These are phyloP conservation scores for Fusarium begoniae DNA, from an alignment of 2,329 filamentous ascomycete species.

Conservation along the genomic window DNA sequence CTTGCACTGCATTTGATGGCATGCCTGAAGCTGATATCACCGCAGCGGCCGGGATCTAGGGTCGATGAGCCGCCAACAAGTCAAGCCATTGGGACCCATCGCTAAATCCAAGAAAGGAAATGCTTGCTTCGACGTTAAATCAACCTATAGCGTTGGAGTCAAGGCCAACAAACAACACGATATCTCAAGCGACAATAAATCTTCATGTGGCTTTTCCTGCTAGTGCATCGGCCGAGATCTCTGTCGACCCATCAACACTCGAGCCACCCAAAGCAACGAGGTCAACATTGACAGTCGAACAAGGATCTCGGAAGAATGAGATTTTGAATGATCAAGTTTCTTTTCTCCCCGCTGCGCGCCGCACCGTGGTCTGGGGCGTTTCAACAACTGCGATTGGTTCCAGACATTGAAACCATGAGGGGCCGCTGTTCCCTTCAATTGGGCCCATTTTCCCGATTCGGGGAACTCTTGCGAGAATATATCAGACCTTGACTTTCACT, in stretches of 20 bases:
- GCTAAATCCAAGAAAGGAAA: constrained; percentile 2
- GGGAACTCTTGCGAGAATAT: constrained; percentile 47
- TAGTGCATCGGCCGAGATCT: not conserved
- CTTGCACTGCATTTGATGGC: not conserved
- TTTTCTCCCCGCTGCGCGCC: constrained; percentile 19
- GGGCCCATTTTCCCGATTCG: constrained; percentile 42
- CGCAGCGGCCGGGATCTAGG: not conserved
- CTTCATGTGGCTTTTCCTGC: not conserved
- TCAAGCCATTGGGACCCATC: not conserved
- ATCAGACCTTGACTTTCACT: constrained; percentile 15
- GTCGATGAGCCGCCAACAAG: not conserved
- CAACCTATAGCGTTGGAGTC: not conserved
- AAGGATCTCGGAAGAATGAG: constrained; percentile 28
- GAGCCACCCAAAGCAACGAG: not conserved
- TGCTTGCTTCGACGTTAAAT: constrained; percentile 2
- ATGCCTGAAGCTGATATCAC: not conserved
- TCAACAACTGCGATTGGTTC: constrained; percentile 37
- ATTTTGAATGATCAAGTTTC: constrained; percentile 14
- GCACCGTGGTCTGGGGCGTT: constrained; percentile 24
- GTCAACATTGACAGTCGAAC: not conserved
- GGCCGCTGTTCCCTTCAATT: constrained; percentile 30
- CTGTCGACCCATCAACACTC: not conserved
- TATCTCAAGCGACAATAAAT: not conserved
- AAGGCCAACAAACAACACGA: not conserved
- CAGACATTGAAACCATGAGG: constrained; percentile 31